Percentiles rank a stretch among this genome's conserved stretches.
phyloP scores from a whole-genome alignment of 2,329 filamentous ascomycete genomes.

The Chalaropsis thielavioides region DNA sequence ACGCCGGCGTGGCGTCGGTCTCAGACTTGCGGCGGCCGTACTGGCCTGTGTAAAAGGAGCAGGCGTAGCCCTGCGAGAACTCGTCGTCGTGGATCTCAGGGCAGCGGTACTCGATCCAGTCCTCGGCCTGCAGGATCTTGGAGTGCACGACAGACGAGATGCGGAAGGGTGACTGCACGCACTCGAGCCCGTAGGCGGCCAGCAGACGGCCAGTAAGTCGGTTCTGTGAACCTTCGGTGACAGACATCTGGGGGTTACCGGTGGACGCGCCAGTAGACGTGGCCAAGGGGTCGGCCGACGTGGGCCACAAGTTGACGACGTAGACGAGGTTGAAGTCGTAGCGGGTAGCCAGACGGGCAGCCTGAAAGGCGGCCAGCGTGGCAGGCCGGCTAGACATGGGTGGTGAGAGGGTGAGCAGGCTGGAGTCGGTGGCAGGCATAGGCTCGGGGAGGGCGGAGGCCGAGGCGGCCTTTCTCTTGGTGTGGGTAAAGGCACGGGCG shows the following conservation, averaged over 20 bases:
- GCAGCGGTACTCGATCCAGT: constrained; percentile 40
- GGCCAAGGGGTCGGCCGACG: constrained; percentile 17
- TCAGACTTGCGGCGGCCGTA: constrained; percentile 22
- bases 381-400: constrained; percentile 32
- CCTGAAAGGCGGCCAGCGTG: constrained; percentile 37
- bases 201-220: constrained; percentile 36
- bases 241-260: not conserved
- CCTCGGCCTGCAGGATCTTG: constrained; percentile 34
- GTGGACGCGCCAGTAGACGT: constrained; percentile 4
- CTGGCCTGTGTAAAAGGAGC: constrained; percentile 36
- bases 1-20: constrained; percentile 17
- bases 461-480: not conserved
- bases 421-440: constrained; percentile 21
- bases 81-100: constrained; percentile 30
- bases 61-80: constrained; percentile 38
- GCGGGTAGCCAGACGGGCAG: constrained; percentile 39
- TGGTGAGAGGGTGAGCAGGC: constrained; percentile 32
- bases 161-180: constrained; percentile 37
- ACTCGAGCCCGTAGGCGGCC: constrained; percentile 39
- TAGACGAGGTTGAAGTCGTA: constrained; percentile 46
- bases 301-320: constrained; percentile 44
- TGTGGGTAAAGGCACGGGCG: constrained; percentile 8
- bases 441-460: not conserved
- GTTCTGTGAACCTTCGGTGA: constrained; percentile 17
- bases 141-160: constrained; percentile 36